Conservation (phyloP, 176 grass and related monocot genomes). For the Puccinellia tenuiflora region DNA sequence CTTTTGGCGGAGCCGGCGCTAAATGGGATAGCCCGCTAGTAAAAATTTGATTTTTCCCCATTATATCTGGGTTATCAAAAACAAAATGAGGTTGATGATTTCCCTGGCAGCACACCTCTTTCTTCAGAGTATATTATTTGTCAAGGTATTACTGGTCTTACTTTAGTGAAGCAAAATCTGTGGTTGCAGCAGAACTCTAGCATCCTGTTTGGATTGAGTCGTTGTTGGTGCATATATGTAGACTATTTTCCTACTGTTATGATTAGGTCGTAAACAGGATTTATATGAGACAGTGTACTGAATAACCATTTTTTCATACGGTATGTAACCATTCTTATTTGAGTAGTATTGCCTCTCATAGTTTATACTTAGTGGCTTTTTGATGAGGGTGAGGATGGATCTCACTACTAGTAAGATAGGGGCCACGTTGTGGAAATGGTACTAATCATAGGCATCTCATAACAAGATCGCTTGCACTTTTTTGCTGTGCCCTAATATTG, state of each 20-base stretch:
- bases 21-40: too few species aligned
- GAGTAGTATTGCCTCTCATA: not conserved
- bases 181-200: not conserved
- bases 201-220: not conserved
- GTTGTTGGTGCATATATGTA: not conserved
- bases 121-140: not conserved
- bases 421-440: not conserved
- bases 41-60: too few species aligned
- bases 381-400: not conserved
- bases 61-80: not conserved
- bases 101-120: not conserved
- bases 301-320: not conserved
- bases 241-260: not conserved
- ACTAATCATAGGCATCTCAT: not conserved
- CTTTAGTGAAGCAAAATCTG: slow-evolving; percentile 5
- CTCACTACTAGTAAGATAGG: not conserved
- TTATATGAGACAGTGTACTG: not conserved
- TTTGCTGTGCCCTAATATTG: not conserved
- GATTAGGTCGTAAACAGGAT: too few species aligned
- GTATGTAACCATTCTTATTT: not conserved
- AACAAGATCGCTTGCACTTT: not conserved
- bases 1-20: too few species aligned
- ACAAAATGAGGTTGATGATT: not conserved
- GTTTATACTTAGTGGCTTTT: not conserved
- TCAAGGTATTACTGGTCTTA: not conserved